These are phyloP conservation scores for Cokeromyces recurvatus DNA, from an alignment of 371 early-diverging fungal species.

Conservation along the genomic window DNA sequence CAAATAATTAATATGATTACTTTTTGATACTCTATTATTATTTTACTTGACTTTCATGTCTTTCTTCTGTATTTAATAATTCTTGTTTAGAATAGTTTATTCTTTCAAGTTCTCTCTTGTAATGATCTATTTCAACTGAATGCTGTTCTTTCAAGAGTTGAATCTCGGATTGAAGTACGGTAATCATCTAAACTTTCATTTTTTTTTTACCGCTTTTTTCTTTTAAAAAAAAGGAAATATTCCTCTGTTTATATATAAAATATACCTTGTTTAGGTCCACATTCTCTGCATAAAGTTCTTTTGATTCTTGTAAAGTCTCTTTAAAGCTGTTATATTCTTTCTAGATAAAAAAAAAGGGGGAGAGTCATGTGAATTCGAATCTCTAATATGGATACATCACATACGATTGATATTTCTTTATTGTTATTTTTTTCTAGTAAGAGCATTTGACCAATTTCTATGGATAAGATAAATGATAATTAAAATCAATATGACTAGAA, in stretches of 20 bases:
- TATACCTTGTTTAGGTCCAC: conserved; percentile 9
- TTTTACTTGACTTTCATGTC: conserved; percentile 23
- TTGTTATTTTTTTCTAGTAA: conserved; percentile 6
- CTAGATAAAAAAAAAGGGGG: too few species aligned
- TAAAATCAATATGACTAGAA: too few species aligned
- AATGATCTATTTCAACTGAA: too few species aligned
- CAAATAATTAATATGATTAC: too few species aligned
- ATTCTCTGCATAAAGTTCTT: conserved; percentile 8
- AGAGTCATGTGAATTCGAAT: too few species aligned
- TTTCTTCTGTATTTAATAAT: conserved; percentile 4
- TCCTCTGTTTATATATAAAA: too few species aligned
- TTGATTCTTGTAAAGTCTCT: conserved; percentile 10
- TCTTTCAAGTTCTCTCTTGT: background rate
- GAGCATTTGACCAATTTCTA: conserved; percentile 17
- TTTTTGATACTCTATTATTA: too few species aligned
- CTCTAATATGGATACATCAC: background rate
- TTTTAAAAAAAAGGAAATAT: background rate
- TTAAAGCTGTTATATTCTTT: conserved; percentile 5
- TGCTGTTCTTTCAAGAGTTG: conserved; percentile 1
- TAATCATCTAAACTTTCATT: conserved; percentile 8
- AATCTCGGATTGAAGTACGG: conserved; percentile 1
- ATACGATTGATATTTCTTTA: background rate
- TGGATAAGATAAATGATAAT: too few species aligned
- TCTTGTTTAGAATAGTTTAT: background rate
- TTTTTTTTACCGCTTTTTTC: too few species aligned